Evolutionary conservation across 176 grass and related monocot species (phyloP).

Genomic region (Chrysopogon serrulatus): DNA sequence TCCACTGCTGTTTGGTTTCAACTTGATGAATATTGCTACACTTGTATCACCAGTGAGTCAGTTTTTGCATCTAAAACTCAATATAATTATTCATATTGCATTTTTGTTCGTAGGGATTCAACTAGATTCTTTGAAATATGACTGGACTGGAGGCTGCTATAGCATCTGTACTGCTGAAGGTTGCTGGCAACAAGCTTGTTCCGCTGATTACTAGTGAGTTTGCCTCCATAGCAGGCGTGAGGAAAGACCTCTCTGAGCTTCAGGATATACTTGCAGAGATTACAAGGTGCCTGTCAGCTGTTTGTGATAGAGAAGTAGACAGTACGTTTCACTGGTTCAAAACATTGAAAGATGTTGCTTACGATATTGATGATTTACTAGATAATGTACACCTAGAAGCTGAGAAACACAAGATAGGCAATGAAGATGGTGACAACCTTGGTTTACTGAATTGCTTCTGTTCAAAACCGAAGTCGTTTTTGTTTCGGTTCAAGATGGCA

Average conservation of each 20-base stretch:
- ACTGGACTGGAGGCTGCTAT: background rate
- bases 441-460: background rate
- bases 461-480: background rate
- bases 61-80: no score
- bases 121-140: background rate
- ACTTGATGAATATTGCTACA: no score
- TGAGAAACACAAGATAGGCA: no score
- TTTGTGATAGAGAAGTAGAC: background rate
- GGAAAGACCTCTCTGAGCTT: background rate
- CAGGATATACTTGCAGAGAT: background rate
- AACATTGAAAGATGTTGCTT: no score
- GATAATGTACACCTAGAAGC: no score
- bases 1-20: no score
- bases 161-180: background rate
- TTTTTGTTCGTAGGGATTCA: background rate
- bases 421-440: background rate
- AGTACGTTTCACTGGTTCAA: no score
- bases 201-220: background rate
- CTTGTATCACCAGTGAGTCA: no score
- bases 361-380: no score
- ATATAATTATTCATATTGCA: background rate
- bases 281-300: background rate
- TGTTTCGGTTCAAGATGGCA: background rate
- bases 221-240: background rate
- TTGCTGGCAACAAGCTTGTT: background rate